Conservation (phyloP, 2,329 filamentous ascomycete species). For the Neobulgaria alba region DNA sequence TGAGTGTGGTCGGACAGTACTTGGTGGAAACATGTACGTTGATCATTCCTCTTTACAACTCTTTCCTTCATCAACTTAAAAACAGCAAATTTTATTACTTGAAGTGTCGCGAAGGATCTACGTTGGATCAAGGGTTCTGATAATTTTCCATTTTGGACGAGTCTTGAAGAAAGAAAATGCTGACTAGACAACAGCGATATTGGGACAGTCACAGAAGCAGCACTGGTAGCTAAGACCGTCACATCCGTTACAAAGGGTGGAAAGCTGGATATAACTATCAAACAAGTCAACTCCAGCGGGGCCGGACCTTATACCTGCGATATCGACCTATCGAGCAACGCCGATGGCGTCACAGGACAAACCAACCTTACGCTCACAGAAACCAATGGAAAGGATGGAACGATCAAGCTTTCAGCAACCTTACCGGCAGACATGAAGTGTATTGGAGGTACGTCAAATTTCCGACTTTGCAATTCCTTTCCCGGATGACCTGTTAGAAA, state of each 20-base stretch:
- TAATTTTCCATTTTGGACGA: too few species aligned
- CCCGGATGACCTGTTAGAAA: too few species aligned
- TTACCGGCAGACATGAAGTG: slow-evolving; percentile 43
- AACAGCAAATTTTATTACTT: too few species aligned
- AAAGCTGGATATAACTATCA: slow-evolving; percentile 39
- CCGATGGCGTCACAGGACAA: neutral
- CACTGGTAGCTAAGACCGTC: slow-evolving; percentile 36
- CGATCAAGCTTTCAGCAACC: slow-evolving; percentile 47
- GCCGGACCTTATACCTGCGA: slow-evolving; percentile 48
- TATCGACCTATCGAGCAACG: slow-evolving; percentile 37
- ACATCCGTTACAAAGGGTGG: slow-evolving; percentile 42
- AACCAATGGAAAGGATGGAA: slow-evolving; percentile 36
- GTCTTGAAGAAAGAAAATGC: neutral
- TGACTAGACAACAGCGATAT: slow-evolving; percentile 45
- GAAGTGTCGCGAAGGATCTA: too few species aligned
- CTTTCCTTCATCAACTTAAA: too few species aligned
- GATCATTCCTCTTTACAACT: too few species aligned
- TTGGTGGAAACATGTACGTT: slow-evolving; percentile 33
- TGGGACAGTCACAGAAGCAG: slow-evolving; percentile 45
- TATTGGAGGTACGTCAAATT: slow-evolving; percentile 38
- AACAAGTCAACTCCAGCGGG: slow-evolving; percentile 40
- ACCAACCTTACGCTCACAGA: neutral
- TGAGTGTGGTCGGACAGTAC: slow-evolving; percentile 53
- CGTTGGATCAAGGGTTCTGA: too few species aligned
- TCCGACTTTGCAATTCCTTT: neutral